phyloP scores from a whole-genome alignment of 768 basidiomycete species.

The Leucosporidium creatinivorum region DNA sequence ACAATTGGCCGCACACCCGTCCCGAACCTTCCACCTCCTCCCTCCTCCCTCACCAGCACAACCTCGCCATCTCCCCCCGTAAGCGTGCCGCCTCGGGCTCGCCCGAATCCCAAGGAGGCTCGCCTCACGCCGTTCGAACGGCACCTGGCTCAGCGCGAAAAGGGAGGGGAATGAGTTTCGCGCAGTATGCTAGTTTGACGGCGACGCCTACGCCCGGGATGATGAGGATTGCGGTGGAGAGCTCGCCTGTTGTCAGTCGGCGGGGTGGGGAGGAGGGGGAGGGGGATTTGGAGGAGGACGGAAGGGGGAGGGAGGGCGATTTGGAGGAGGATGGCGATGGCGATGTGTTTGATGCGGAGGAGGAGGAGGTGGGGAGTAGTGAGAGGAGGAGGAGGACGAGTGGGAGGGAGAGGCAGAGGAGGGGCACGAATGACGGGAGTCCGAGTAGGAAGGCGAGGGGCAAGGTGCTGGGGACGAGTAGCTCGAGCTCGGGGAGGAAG shows the following conservation, averaged over 20 bases:
- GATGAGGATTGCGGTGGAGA: constrained; percentile 13
- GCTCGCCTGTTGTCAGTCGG: constrained; percentile 15
- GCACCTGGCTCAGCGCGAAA: neutral
- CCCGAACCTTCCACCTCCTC: too few relatives aligned
- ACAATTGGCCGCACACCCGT: too few relatives aligned
- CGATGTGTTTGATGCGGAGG: too few relatives aligned
- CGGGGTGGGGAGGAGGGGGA: neutral
- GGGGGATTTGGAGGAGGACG: neutral
- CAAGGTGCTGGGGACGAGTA: neutral
- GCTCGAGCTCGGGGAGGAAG: constrained; percentile 1
- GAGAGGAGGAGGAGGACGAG: too few relatives aligned
- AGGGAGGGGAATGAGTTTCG: neutral
- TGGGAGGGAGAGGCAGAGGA: neutral
- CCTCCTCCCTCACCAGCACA: too few relatives aligned
- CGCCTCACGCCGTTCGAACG: too few relatives aligned
- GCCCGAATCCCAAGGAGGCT: too few relatives aligned
- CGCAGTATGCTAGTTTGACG: neutral
- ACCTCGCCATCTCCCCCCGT: too few relatives aligned
- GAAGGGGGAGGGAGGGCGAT: neutral
- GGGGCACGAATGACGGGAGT: neutral
- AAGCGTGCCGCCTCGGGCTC: too few relatives aligned
- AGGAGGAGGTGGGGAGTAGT: too few relatives aligned
- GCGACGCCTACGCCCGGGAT: constrained; percentile 26
- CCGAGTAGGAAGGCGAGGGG: constrained; percentile 1
- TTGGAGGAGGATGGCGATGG: too few relatives aligned